phyloP scores from a whole-genome alignment of 768 basidiomycete species.

The Suillus decipiens region DNA sequence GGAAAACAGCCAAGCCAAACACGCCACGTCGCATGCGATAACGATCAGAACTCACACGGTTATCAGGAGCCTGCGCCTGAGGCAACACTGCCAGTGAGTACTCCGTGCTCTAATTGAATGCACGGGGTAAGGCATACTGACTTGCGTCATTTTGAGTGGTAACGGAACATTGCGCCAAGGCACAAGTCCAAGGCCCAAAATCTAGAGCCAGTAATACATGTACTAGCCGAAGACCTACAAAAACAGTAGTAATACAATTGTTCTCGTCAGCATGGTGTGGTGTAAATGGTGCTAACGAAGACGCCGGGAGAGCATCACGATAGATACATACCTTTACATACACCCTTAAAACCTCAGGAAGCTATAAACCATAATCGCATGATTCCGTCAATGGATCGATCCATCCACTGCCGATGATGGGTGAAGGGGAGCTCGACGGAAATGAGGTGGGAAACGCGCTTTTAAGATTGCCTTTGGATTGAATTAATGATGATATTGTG shows the following conservation, averaged over 20 bases:
- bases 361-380: not conserved
- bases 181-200: not conserved
- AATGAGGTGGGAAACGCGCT: not conserved
- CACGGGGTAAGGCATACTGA: not conserved
- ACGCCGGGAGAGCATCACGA: not conserved
- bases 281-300: not conserved
- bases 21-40: slow-evolving; percentile 11
- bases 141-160: not conserved
- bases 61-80: slow-evolving; percentile 27
- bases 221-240: not conserved
- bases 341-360: not conserved
- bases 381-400: not conserved
- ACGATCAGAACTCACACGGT: slow-evolving; percentile 20
- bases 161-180: not conserved
- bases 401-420: not conserved
- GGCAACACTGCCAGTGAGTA: slow-evolving; percentile 11
- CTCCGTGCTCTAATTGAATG: not conserved
- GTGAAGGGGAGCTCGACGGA: not conserved
- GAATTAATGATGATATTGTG: not conserved
- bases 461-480: not conserved
- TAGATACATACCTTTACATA: not conserved
- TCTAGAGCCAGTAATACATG: not conserved
- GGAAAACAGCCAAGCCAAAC: not conserved
- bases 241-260: not conserved
- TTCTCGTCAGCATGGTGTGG: not conserved